Conservation (phyloP, 352 stramenopile species). For the Thalassiosira exigua region DNA sequence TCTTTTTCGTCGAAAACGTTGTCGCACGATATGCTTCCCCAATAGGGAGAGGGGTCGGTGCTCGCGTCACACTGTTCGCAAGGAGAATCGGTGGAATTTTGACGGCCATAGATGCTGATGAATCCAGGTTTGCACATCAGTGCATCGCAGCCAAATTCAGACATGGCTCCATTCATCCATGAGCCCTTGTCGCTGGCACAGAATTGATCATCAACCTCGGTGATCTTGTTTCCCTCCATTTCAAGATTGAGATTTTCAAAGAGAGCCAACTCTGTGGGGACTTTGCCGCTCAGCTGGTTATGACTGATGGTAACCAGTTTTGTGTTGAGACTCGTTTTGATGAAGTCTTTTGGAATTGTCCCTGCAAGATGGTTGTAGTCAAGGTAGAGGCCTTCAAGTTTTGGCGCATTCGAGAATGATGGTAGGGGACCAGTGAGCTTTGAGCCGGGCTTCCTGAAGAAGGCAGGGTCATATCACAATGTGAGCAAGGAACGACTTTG, state of each 20-base stretch:
- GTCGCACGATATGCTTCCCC: conserved; percentile 68
- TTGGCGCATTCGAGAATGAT: conserved; percentile 64
- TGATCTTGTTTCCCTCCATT: conserved; percentile 69
- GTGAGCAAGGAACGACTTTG: conserved; percentile 1
- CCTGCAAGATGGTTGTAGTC: conserved; percentile 70
- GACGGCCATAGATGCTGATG: conserved; percentile 55
- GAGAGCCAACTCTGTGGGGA: conserved; percentile 44
- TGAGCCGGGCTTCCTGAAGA: conserved; percentile 50
- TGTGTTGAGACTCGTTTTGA: conserved; percentile 55
- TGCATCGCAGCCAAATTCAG: conserved; percentile 58
- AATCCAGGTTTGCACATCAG: conserved; percentile 55
- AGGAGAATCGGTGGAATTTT: conserved; percentile 57
- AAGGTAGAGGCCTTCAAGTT: conserved; percentile 68
- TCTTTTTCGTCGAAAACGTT: conserved; percentile 57
- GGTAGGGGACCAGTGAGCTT: conserved; percentile 64
- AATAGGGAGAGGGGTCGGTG: conserved; percentile 58
- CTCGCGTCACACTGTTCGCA: conserved; percentile 59
- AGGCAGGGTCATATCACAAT: neutral
- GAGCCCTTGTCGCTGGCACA: conserved; percentile 39
- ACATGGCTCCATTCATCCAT: conserved; percentile 61
- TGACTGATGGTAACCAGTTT: conserved; percentile 64
- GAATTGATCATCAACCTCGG: conserved; percentile 54
- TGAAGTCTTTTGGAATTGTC: conserved; percentile 59
- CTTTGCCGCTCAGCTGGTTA: conserved; percentile 58
- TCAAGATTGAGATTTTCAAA: conserved; percentile 65